phyloP scores from a whole-genome alignment of 1,139 yeast species.

The Magnusiomyces ingens region DNA sequence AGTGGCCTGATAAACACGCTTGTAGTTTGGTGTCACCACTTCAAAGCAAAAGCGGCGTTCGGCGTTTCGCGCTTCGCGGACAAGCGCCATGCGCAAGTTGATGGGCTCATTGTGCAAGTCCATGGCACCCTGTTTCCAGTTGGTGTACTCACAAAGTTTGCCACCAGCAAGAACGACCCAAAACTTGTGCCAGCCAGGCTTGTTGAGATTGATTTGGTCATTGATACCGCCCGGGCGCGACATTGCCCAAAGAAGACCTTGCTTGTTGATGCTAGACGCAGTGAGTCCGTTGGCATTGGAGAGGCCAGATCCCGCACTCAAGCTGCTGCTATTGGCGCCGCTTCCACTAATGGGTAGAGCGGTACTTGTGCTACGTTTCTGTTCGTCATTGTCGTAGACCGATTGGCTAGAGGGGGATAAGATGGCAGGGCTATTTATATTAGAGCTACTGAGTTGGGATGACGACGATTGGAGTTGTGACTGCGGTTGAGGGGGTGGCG shows the following conservation, averaged over 20 bases:
- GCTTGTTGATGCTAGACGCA: constrained; percentile 27
- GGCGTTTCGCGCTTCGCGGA: constrained; percentile 44
- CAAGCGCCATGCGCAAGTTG: constrained; percentile 64
- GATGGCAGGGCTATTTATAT: too few species aligned
- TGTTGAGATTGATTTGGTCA: constrained; percentile 56
- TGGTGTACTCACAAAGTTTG: constrained; percentile 61
- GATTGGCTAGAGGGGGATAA: too few species aligned
- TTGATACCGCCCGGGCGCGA: constrained; percentile 35
- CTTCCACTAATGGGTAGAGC: neutral
- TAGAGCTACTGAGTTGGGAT: too few species aligned
- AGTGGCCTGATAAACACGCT: constrained; percentile 72
- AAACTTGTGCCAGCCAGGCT: constrained; percentile 84
- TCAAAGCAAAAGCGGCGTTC: constrained; percentile 61
- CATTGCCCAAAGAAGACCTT: constrained; percentile 57
- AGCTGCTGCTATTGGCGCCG: neutral
- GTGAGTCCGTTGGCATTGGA: neutral
- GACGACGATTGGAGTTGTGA: too few species aligned
- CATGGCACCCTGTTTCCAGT: constrained; percentile 64
- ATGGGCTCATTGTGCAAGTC: constrained; percentile 63
- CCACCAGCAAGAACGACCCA: constrained; percentile 76
- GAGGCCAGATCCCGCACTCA: neutral
- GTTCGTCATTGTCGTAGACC: too few species aligned
- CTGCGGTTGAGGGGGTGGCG: too few species aligned
- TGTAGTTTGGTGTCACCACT: constrained; percentile 63
- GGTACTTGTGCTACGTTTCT: too few species aligned